Evolutionary conservation across 2,329 filamentous ascomycete species (phyloP).

Genomic region (Magnaporthiopsis incrustans): DNA sequence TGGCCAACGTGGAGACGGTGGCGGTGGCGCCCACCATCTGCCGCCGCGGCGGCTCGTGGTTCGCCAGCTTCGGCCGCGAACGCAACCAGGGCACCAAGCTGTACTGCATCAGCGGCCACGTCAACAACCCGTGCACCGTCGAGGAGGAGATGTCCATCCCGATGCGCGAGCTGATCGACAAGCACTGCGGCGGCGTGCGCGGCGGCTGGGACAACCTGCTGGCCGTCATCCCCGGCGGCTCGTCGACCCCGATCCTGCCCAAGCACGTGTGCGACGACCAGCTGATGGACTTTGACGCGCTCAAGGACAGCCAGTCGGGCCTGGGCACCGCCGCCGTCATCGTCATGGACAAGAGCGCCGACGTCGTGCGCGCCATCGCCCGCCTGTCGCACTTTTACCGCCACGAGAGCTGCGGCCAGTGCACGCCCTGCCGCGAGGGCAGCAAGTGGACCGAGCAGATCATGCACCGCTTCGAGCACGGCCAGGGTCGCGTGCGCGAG

Average conservation of each 20-base stretch:
- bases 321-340: slow-evolving; percentile 96
- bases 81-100: slow-evolving; percentile 97
- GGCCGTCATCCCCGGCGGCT: slow-evolving; percentile 91
- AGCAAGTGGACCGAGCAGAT: slow-evolving; percentile 99
- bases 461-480: slow-evolving; percentile 92
- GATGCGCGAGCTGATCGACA: slow-evolving; percentile 90
- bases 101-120: slow-evolving; percentile 95
- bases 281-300: slow-evolving; percentile 96
- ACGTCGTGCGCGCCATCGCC: slow-evolving; percentile 89
- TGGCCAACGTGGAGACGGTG: slow-evolving; percentile 96
- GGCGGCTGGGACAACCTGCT: slow-evolving; percentile 98
- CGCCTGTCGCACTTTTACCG: slow-evolving; percentile 95
- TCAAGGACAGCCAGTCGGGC: slow-evolving; percentile 97
- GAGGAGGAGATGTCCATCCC: slow-evolving; percentile 99
- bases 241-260: slow-evolving; percentile 90
- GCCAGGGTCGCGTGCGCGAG: slow-evolving; percentile 78
- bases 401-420: slow-evolving; percentile 97
- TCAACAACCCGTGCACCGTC: slow-evolving; percentile 97
- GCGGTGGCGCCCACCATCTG: slow-evolving; percentile 94
- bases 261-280: slow-evolving; percentile 87
- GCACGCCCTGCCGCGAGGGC: slow-evolving; percentile 97
- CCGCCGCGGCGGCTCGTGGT: slow-evolving; percentile 87
- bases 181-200: slow-evolving; percentile 93
- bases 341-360: slow-evolving; percentile 97
- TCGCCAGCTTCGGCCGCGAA: slow-evolving; percentile 87